Evolutionary conservation across 345 rosid genomes (phyloP).

Genomic region (Lenwebbia sp.): DNA sequence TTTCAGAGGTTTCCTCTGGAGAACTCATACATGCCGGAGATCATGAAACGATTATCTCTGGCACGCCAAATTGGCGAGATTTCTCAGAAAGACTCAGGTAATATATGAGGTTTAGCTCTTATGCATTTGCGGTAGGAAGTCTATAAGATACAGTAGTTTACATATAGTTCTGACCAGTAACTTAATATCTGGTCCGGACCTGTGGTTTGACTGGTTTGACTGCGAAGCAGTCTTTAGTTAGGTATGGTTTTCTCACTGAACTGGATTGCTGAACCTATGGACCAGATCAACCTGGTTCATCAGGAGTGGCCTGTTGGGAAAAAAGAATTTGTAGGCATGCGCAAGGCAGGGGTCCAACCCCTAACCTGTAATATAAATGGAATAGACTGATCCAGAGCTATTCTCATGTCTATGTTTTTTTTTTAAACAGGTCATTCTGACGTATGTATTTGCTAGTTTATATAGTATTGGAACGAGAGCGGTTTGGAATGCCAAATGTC

Average conservation of each 20-base stretch:
- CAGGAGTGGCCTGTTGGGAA: neutral
- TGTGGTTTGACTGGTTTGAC: neutral
- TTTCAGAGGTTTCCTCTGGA: slow-evolving; percentile 77
- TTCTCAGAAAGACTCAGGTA: slow-evolving; percentile 74
- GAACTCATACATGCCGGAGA: slow-evolving; percentile 78
- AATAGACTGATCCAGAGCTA: too few relatives aligned
- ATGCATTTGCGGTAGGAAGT: neutral
- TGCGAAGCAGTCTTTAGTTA: neutral
- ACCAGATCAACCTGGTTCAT: neutral
- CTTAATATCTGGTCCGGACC: neutral
- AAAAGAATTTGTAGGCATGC: too few relatives aligned
- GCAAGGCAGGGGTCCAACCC: too few relatives aligned
- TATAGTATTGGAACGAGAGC: too few relatives aligned
- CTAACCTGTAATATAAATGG: too few relatives aligned
- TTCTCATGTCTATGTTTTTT: too few relatives aligned
- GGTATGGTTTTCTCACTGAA: neutral
- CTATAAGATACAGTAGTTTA: neutral
- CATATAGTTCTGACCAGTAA: neutral
- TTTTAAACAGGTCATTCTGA: too few relatives aligned
- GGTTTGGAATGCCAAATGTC: neutral
- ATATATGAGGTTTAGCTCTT: neutral
- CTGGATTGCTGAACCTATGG: neutral
- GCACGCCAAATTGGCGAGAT: slow-evolving; percentile 90
- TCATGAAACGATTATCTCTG: slow-evolving; percentile 70
- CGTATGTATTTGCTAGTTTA: too few relatives aligned